Base-by-base conservation (phyloP, 257 asterid genomes). In the Linaria vulgaris region DNA sequence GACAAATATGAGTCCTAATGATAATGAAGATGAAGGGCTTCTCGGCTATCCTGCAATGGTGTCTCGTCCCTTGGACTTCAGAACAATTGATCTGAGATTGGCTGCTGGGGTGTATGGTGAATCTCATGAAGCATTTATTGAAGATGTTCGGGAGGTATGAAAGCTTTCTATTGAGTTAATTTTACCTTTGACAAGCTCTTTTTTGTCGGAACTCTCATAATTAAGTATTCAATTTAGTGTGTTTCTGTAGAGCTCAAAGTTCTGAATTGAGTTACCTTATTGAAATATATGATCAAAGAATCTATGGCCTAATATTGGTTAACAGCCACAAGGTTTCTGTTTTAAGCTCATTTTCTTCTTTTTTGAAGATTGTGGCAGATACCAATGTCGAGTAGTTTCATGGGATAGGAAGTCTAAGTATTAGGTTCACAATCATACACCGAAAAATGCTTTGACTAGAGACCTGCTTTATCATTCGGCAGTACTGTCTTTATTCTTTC, bases 11-110 rank as follows among this genome's bases (percentile, higher is more conserved):
- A 84, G 69, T 41, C 84, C 91, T 46, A 86, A 78, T 73, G 97
- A 87, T 56, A 78, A 76, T 63, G 97, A 89, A 39, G 91, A 86
- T 25, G 88, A 87, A 64, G 97, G 95, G 37, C 72, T 88, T 77
- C 88, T 94, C 69, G 99, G 99, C 16, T 81, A 75, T 79, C 95
- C 97, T 34, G 87, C 90, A 60, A 82, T 88, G 95, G 96, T 94
- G 25, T 83, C 99, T 74, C 92, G 97, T 14, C 96, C 99, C 53
- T 65, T 87, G 58, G 96, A 90, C 77, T 94, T 94, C 64, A 86
- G 99, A 78, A 85, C 90, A 25, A 87, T 94, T 74, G 99, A 94
- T 77, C 74, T 84, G 70, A 90, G 91, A 76, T 74, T 94, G 95
- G 91, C 88, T 64, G 90, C 88, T 74, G 96, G 96, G 60, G 87